Evolutionary conservation across 1,284 basidiomycete species (phyloP), one percentile per base, ranked within the genome.

Genomic region (Hemileia vastatrix): DNA sequence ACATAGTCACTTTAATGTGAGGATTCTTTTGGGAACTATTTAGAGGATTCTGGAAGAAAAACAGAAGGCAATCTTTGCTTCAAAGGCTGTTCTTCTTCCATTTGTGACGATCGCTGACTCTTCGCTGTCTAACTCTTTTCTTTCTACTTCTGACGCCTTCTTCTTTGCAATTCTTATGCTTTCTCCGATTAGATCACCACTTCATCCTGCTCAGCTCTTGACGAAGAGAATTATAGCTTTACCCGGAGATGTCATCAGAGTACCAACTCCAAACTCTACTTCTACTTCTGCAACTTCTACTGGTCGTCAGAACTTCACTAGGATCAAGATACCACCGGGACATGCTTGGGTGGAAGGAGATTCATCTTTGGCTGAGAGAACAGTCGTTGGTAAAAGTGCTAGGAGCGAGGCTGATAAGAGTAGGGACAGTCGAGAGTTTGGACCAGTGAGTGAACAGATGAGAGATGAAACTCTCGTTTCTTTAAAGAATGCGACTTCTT

Each of bases 301-400:
- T 8, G 31, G 19, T 15, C 43, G 24, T 15, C 50, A 19, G 8
- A 43, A 45, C 9, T 71, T 68, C 67, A 65, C 63, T 3, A 49
- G 64, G n/a, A 64, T 72, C 62, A 66, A 69, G 33, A 65, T 73
- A 3, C 72, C 72, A 0, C 65, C 65, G 1, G 66, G 67, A 18
- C 70, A 72, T 50, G 71, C 68, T 2, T 73, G 72, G 72, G 52
- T 73, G 36, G 72, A 73, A 49, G 72, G 72, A 27, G 72, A 73
- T 57, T 70, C 68, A 6, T 66, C 62, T 11, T 67, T 66, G 66
- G 18, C 27, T 49, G 49, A 48, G 59, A 19, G 60, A 65, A 51
- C 33, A 57, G 1, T 33, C 47, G 0, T 61, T 57, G 23, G 27
- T n/a, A 48, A 27, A 18, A 32, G 13, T 44, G 43, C 8, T 3